Percentiles rank a stretch among this genome's conserved stretches.
Conservation (phyloP, 2,329 filamentous ascomycete genomes). For the Pestalotiopsis sp. region DNA sequence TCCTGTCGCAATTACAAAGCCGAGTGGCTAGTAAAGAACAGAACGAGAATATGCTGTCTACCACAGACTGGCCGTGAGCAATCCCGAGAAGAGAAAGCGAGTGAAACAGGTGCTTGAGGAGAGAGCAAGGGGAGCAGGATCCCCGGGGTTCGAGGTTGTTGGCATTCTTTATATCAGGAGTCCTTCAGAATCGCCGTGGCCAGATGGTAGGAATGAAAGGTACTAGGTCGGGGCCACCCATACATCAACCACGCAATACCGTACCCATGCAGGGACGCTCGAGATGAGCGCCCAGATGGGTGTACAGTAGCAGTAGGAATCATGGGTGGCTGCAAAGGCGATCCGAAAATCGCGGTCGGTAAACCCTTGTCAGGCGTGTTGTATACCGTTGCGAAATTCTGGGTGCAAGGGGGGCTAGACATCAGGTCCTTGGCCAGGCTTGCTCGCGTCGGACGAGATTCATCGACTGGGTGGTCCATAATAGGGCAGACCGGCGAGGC, state of each 20-base stretch:
- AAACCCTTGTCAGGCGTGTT: background rate
- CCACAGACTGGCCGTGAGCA: constrained; percentile 3
- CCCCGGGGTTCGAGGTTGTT: background rate
- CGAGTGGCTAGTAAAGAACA: background rate
- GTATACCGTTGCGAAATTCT: background rate
- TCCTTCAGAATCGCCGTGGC: background rate
- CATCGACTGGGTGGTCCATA: constrained; percentile 4
- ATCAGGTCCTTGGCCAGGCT: background rate
- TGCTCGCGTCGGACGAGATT: background rate
- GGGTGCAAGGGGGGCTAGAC: background rate
- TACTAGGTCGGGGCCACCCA: background rate
- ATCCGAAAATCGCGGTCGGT: constrained; percentile 9
- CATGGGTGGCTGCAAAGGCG: constrained; percentile 6
- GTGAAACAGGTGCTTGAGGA: background rate
- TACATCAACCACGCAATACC: background rate
- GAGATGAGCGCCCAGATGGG: background rate
- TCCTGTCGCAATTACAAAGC: background rate
- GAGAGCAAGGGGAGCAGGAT: background rate
- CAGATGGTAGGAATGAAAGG: background rate
- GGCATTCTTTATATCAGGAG: constrained; percentile 1
- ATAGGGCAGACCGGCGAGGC: background rate
- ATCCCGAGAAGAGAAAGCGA: background rate
- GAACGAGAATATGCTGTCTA: background rate
- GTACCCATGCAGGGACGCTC: constrained; percentile 6
- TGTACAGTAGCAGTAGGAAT: background rate